phyloP scores from a whole-genome alignment of 805 yeast species.

The Kazachstania africana region DNA sequence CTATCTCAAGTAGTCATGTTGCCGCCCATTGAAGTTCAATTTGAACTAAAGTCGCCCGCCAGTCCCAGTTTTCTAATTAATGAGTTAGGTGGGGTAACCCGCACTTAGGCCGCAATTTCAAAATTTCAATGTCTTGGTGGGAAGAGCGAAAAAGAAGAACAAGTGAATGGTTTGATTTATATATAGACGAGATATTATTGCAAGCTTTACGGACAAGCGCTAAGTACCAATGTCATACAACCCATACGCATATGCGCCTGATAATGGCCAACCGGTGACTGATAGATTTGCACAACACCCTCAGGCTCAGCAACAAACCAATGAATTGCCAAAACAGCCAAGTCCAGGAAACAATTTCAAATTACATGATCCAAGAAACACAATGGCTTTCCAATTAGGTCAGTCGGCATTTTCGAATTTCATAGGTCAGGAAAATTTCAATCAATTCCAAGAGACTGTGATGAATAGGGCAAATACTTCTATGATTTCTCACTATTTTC shows the following conservation, averaged over 20 bases:
- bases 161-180: too few relatives aligned
- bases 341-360: conserved; percentile 24
- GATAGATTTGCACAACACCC: conserved; percentile 5
- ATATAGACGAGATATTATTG: too few relatives aligned
- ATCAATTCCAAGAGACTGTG: conserved; percentile 36
- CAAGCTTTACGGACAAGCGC: too few relatives aligned
- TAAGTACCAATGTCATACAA: conserved; percentile 36
- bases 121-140: too few relatives aligned
- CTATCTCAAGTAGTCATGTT: too few relatives aligned
- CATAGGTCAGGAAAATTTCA: conserved; percentile 46
- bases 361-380: conserved; percentile 68
- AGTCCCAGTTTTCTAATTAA: too few relatives aligned
- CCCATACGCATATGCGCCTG: conserved; percentile 32
- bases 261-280: conserved; percentile 6
- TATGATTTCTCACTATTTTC: conserved; percentile 75
- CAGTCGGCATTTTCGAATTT: conserved; percentile 53
- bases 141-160: too few relatives aligned
- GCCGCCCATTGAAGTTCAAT: too few relatives aligned
- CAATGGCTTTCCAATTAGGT: conserved; percentile 81
- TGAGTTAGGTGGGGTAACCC: too few relatives aligned
- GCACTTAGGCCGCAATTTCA: too few relatives aligned
- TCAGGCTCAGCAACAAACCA: conserved; percentile 24
- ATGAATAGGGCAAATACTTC: conserved; percentile 29
- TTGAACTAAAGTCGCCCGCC: too few relatives aligned
- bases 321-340: conserved; percentile 19